Percentiles rank a stretch among this genome's conserved stretches.
Evolutionary conservation across 169 alveolate species (phyloP).

Genomic region (Plasmodium knowlesi): DNA sequence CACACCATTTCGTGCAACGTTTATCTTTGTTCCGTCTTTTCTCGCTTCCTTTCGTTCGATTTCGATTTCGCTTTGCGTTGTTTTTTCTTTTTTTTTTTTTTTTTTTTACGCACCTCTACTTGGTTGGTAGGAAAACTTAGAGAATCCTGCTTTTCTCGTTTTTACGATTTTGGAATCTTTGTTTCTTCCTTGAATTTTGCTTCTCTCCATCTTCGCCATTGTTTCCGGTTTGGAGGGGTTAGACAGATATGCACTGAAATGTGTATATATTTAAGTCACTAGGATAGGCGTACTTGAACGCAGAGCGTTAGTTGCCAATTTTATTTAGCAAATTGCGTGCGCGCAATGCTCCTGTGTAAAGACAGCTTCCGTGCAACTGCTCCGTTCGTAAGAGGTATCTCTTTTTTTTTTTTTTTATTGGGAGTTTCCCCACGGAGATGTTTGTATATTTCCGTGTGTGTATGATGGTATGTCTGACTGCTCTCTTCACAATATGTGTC

Average conservation of each 20-base stretch:
- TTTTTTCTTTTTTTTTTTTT: neutral
- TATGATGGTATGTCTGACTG: neutral
- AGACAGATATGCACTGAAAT: neutral
- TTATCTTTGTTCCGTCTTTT: neutral
- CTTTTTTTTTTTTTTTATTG: neutral
- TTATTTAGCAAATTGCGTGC: neutral
- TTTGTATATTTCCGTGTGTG: neutral
- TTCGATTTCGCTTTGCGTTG: conserved; percentile 16
- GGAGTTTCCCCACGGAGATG: neutral
- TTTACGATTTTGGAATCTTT: conserved; percentile 22
- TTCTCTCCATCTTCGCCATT: conserved; percentile 40
- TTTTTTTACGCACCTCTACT: conserved; percentile 76
- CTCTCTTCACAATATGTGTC: neutral
- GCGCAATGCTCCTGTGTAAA: neutral
- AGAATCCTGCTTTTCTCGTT: conserved; percentile 61
- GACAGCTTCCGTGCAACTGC: neutral
- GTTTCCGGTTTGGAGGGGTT: conserved; percentile 10
- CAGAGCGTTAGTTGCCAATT: neutral
- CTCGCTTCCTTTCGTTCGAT: conserved; percentile 18
- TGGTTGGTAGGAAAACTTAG: conserved; percentile 68
- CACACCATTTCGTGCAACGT: neutral
- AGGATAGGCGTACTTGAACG: neutral
- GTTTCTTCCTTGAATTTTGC: conserved; percentile 34
- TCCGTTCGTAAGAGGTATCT: neutral
- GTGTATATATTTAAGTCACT: neutral